phyloP scores from a whole-genome alignment of 2,329 filamentous ascomycete genomes.

The Metarhizium rileyi region DNA sequence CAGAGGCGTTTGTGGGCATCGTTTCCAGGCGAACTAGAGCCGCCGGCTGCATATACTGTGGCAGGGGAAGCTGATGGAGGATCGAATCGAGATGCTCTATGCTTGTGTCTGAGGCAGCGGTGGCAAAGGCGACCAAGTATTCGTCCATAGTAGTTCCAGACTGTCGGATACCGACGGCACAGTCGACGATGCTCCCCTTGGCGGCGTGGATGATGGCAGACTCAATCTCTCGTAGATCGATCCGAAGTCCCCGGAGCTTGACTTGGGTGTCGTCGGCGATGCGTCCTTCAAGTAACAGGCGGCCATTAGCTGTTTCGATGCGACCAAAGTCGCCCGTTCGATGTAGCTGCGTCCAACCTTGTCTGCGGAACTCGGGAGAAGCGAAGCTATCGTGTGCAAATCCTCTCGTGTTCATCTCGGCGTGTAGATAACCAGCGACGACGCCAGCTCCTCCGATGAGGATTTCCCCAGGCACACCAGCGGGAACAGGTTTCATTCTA shows the following conservation, averaged over 20 bases:
- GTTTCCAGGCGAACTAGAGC: conserved; percentile 1
- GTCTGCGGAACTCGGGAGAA: conserved; percentile 7
- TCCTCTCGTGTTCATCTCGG: conserved; percentile 7
- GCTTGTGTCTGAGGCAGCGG: background rate
- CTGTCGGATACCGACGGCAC: conserved; percentile 10
- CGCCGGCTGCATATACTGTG: conserved; percentile 5
- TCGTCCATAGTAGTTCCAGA: background rate
- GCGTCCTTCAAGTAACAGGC: conserved; percentile 25
- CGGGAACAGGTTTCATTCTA: conserved; percentile 6
- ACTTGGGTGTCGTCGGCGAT: conserved; percentile 32
- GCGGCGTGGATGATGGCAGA: conserved; percentile 13
- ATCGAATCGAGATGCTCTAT: background rate
- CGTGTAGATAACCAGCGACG: conserved; percentile 27
- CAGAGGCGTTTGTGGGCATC: background rate
- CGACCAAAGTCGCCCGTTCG: conserved; percentile 27
- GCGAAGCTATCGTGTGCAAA: conserved; percentile 5
- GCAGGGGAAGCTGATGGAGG: background rate
- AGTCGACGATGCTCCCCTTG: conserved; percentile 10
- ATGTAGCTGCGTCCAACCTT: conserved; percentile 3
- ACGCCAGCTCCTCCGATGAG: conserved; percentile 27
- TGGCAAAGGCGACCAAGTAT: conserved; percentile 5
- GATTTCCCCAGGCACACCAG: conserved; percentile 10
- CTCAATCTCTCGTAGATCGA: conserved; percentile 35
- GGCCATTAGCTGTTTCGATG: conserved; percentile 20
- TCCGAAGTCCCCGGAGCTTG: conserved; percentile 34